A percentile compares a stretch with the other conserved stretches of the same genome.
Evolutionary conservation across 2,329 filamentous ascomycete species (phyloP).

Genomic region (Scortechinia acanthostroma): DNA sequence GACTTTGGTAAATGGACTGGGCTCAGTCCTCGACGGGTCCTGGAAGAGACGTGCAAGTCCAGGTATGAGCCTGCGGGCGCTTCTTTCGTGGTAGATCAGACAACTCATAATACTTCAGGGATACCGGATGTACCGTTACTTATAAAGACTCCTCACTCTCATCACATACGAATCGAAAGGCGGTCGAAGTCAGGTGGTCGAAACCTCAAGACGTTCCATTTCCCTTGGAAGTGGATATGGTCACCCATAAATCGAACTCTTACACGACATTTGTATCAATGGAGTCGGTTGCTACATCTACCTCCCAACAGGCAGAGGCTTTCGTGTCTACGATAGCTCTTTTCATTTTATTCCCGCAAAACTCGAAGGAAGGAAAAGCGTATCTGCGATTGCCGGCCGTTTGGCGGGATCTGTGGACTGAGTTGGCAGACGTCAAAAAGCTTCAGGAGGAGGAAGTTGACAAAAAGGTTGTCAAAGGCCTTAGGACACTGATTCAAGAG

Average conservation of each 20-base stretch:
- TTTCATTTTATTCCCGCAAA: conserved; percentile 74
- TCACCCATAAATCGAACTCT: conserved; percentile 25
- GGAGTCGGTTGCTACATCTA: conserved; percentile 66
- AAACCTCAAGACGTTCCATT: conserved; percentile 55
- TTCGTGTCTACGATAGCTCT: conserved; percentile 77
- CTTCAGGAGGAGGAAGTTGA: conserved; percentile 64
- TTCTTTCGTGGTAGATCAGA: conserved; percentile 72
- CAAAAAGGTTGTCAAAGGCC: conserved; percentile 56
- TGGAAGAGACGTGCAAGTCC: conserved; percentile 83
- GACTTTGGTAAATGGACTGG: conserved; percentile 83
- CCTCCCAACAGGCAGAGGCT: conserved; percentile 75
- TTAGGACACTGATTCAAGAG: conserved; percentile 66
- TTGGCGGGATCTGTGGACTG: conserved; percentile 81
- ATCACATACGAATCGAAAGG: conserved; percentile 70
- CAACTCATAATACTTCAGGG: conserved; percentile 79
- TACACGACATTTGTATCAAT: conserved; percentile 32
- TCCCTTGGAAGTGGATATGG: conserved; percentile 26
- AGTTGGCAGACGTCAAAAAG: conserved; percentile 68
- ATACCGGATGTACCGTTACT: conserved; percentile 58
- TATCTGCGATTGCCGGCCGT: conserved; percentile 69
- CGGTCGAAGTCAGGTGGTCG: conserved; percentile 71
- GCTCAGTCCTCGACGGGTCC: conserved; percentile 64
- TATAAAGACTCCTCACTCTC: conserved; percentile 68
- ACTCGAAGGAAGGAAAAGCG: conserved; percentile 77
- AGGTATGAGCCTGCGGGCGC: conserved; percentile 64